phyloP scores from a whole-genome alignment of 208 protist species.

The Trypanosoma scelopori region DNA sequence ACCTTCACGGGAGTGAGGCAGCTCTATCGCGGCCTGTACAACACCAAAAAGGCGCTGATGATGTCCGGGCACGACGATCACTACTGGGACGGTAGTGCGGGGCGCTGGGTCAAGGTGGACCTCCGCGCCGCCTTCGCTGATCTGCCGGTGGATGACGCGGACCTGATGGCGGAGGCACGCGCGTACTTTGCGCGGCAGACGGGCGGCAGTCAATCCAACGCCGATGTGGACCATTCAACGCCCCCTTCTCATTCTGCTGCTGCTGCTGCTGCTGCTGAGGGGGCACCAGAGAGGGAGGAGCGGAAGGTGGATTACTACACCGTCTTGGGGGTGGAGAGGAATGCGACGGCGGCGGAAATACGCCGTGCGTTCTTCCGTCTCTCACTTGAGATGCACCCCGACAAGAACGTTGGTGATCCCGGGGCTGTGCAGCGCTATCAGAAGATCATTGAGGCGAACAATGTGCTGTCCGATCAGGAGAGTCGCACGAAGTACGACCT shows the following conservation, averaged over 20 bases:
- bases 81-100: conserved; percentile 49
- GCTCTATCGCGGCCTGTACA: conserved; percentile 35
- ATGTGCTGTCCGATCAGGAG: conserved; percentile 54
- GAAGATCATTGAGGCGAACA: conserved; percentile 62
- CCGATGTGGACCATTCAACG: conserved; percentile 3
- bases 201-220: neutral
- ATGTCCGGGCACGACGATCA: conserved; percentile 31
- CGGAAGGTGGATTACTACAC: conserved; percentile 41
- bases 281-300: neutral
- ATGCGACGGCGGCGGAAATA: conserved; percentile 50
- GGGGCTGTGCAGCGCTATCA: conserved; percentile 53
- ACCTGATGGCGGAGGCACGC: conserved; percentile 38
- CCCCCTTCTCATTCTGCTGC: neutral
- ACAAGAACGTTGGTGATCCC: conserved; percentile 61
- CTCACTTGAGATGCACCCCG: conserved; percentile 67
- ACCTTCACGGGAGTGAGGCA: conserved; percentile 35
- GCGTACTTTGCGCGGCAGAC: conserved; percentile 4
- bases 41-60: conserved; percentile 42
- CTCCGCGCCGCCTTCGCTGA: conserved; percentile 29
- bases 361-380: conserved; percentile 53
- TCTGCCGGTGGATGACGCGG: conserved; percentile 48
- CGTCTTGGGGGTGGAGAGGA: conserved; percentile 44
- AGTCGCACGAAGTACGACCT: conserved; percentile 58
- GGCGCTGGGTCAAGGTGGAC: conserved; percentile 51
- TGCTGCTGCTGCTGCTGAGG: neutral